phyloP scores from a whole-genome alignment of 2,329 filamentous ascomycete genomes.

The Leptographium lundbergii region DNA sequence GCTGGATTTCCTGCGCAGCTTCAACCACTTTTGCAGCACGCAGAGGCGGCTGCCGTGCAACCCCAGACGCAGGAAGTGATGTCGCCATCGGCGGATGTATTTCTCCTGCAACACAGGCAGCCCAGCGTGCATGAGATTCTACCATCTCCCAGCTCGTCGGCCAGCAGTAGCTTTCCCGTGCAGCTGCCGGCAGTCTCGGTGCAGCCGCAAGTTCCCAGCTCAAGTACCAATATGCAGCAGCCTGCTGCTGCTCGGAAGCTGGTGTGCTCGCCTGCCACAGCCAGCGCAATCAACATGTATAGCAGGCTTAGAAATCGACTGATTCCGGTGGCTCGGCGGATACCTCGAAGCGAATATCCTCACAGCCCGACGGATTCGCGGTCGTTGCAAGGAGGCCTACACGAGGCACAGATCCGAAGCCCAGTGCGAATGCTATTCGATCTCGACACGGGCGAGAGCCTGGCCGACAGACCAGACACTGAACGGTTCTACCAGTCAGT shows the following conservation, averaged over 20 bases:
- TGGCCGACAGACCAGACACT: not conserved
- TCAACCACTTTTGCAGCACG: not conserved
- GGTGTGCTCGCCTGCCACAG: not conserved
- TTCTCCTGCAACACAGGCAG: not conserved
- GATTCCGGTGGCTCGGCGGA: slow-evolving; percentile 10
- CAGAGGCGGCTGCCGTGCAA: not conserved
- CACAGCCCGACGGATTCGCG: slow-evolving; percentile 26
- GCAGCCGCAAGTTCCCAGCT: not conserved
- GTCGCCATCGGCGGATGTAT: not conserved
- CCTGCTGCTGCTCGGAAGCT: not conserved
- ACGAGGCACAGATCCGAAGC: slow-evolving; percentile 34
- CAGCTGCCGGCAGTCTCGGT: not conserved
- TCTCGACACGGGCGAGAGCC: not conserved
- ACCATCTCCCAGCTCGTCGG: not conserved
- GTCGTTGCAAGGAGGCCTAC: slow-evolving; percentile 30
- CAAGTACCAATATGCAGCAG: not conserved
- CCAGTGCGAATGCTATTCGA: slow-evolving; percentile 27
- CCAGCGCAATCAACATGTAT: not conserved
- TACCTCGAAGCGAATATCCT: slow-evolving; percentile 25
- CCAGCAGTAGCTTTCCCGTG: not conserved
- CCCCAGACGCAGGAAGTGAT: not conserved
- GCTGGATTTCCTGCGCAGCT: not conserved
- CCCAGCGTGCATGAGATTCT: not conserved
- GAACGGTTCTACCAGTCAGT: slow-evolving; percentile 45
- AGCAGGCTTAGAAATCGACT: not conserved